phyloP scores from a whole-genome alignment of 2,329 filamentous ascomycete species.

The Aspergillus awamori region DNA sequence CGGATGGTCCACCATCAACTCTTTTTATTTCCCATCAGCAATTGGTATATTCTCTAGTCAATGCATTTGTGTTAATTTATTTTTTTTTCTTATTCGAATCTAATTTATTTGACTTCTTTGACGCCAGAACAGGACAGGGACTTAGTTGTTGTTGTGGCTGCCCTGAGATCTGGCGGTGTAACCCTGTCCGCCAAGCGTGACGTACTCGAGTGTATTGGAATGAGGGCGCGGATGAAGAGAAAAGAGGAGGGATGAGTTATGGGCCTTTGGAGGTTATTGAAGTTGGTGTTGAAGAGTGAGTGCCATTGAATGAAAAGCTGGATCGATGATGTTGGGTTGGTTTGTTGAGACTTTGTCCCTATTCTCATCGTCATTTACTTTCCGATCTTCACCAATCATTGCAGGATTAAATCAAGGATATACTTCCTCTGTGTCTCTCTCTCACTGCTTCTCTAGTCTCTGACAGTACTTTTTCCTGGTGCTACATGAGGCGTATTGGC shows the following conservation, averaged over 20 bases:
- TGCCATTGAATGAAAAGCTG: background rate
- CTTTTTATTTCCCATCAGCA: background rate
- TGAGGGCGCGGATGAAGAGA: constrained; percentile 4
- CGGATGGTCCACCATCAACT: constrained; percentile 11
- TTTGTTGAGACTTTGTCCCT: background rate
- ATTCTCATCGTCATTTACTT: background rate
- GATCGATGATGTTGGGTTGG: background rate
- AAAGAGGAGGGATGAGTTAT: background rate
- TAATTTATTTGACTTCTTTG: background rate
- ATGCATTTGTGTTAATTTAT: too few species aligned
- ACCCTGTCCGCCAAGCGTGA: constrained; percentile 19
- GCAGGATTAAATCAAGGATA: too few species aligned
- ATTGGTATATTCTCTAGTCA: too few species aligned
- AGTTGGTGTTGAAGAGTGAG: background rate
- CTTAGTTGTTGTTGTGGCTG: constrained; percentile 16
- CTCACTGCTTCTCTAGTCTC: too few species aligned
- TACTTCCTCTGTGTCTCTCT: too few species aligned
- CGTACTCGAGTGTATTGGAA: constrained; percentile 8
- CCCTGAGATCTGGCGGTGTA: constrained; percentile 30
- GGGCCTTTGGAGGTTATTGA: too few species aligned
- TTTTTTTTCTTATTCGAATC: too few species aligned
- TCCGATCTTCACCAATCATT: background rate
- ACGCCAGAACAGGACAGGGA: constrained; percentile 3
- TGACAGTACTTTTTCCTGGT: too few species aligned
- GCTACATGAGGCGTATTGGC: background rate